phyloP scores from a whole-genome alignment of 176 grass and related monocot genomes.

The bread wheat (Triticum aestivum) region IWGSC_CS_RefSeq_v2.1 NC_057799.1:30390052-30390551 shows the following conservation, averaged over 20 bases:
- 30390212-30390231: slow-evolving; percentile 39
- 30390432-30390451: slow-evolving; percentile 19
- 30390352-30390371: too few species aligned
- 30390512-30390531: slow-evolving; percentile 33
- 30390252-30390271: not conserved
- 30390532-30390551: slow-evolving; percentile 28
- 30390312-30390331: not conserved
- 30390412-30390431: slow-evolving; percentile 5
- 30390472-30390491: slow-evolving; percentile 34
- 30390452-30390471: not conserved
- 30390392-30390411: slow-evolving; percentile 20
- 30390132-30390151: not conserved
- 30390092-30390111: slow-evolving; percentile 23
- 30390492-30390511: slow-evolving; percentile 43
- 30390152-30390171: not conserved
- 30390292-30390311: slow-evolving; percentile 23
- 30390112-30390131: slow-evolving; percentile 41
- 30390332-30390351: too few species aligned
- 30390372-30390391: slow-evolving; percentile 37
- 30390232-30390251: not conserved
- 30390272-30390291: slow-evolving; percentile 37
- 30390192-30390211: slow-evolving; percentile 29
- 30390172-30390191: not conserved
- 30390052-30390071: slow-evolving; percentile 53
- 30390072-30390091: slow-evolving; percentile 38